Evolutionary conservation across 345 rosid species (phyloP), one percentile per base, ranked within the genome.

Genomic region (Brassica nigra): DNA sequence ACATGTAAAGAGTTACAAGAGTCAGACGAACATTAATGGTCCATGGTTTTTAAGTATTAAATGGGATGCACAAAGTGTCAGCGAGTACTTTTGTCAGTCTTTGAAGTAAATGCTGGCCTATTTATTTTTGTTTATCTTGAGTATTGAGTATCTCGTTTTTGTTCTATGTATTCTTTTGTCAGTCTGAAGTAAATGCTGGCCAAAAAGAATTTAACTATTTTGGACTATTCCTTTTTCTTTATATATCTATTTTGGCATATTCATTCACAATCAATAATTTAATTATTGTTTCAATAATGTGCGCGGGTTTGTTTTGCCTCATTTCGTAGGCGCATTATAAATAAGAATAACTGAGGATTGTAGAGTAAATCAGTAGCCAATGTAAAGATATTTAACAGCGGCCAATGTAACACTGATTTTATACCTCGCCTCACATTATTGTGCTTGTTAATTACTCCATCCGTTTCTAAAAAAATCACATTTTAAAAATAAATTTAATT

Each of bases 81-180:
- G 68, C 23, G 76, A 75, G 73, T 70, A 70, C 80, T 75, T 80
- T 80, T 80, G 83, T 75, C 83, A 76, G 80, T 76, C 83, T 65
- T 65, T 65, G 73, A 76, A 65, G 20, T 76, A 64, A 80, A 80
- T 80, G 77, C 73, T 9, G 1, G 0, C 73, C 73, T 30, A 63
- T 37, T 80, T 75, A 47, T 68, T 63, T 62, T 20, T 68, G 23
- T 39, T 30, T 33, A 78, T 57, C 47, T 65, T 34, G 23, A 66
- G 3, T 16, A 2, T 15, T 14, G 61, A 37, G 66, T 55, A 59
- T 34, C 74, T 67, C 64, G 34, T 62, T 74, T 42, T 58, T 44
- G 2, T 62, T 62, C 66, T 61, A 3, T 64, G 23, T 14, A 8
- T 42, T 20, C 14, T 42, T 49, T 49, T 49, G 57, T 49, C 57